Conservation (phyloP, 2,329 filamentous ascomycete species). For the Penicillium freii region DNA sequence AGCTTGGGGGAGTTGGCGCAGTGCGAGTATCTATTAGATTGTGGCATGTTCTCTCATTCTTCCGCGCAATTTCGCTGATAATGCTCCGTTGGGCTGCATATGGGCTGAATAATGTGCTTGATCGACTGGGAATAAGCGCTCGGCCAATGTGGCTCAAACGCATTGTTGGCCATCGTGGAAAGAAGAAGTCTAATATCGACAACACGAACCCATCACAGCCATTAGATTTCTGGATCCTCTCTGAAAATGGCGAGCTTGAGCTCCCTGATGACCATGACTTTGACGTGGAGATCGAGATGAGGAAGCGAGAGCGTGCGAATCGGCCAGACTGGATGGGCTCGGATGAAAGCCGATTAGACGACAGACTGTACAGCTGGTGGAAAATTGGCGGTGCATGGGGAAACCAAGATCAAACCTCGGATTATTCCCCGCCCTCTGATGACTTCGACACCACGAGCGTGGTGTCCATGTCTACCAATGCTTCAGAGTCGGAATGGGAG, state of each 20-base stretch:
- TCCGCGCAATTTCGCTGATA: slow-evolving; percentile 70
- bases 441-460: slow-evolving; percentile 77
- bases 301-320: slow-evolving; percentile 56
- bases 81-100: slow-evolving; percentile 59
- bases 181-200: slow-evolving; percentile 17
- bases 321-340: slow-evolving; percentile 42
- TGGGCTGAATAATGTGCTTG: slow-evolving; percentile 54
- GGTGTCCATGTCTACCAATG: slow-evolving; percentile 62
- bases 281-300: slow-evolving; percentile 79
- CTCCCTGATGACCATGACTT: slow-evolving; percentile 63
- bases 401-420: slow-evolving; percentile 73
- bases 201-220: slow-evolving; percentile 24
- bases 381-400: slow-evolving; percentile 81
- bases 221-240: slow-evolving; percentile 55
- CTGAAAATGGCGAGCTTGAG: slow-evolving; percentile 53
- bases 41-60: slow-evolving; percentile 70
- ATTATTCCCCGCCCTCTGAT: slow-evolving; percentile 62
- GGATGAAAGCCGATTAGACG: slow-evolving; percentile 67
- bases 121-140: slow-evolving; percentile 58
- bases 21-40: slow-evolving; percentile 75
- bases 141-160: slow-evolving; percentile 62
- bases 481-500: slow-evolving; percentile 51
- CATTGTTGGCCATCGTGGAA: slow-evolving; percentile 32
- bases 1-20: slow-evolving; percentile 68
- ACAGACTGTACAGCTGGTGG: slow-evolving; percentile 81